A percentile compares a stretch with the other conserved stretches of the same genome.
These are phyloP conservation scores for Eudorina sp. DNA, from an alignment of 139 green algal genomes.

Conservation along the genomic window DNA sequence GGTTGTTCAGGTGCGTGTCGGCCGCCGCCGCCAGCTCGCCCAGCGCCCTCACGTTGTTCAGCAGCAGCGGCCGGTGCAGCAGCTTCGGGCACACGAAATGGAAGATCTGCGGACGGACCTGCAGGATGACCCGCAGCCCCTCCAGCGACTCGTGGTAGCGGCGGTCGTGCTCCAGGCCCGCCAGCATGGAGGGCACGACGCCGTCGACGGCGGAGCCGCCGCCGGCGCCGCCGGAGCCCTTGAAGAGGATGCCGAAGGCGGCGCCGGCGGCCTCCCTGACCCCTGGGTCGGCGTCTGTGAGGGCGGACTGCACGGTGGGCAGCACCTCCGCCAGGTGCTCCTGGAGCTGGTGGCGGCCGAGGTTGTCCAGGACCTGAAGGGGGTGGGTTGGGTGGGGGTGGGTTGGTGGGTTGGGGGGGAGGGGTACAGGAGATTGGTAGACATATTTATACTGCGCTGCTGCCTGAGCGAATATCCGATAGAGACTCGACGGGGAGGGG, in stretches of 20 bases:
- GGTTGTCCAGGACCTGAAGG: conserved; percentile 77
- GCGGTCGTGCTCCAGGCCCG: conserved; percentile 68
- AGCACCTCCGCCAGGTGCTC: conserved; percentile 90
- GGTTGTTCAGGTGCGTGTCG: conserved; percentile 72
- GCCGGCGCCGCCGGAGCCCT: conserved; percentile 61
- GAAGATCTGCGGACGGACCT: conserved; percentile 75
- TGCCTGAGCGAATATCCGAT: too few relatives aligned
- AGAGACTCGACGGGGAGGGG: too few relatives aligned
- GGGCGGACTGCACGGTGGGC: conserved; percentile 84
- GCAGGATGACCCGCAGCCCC: conserved; percentile 88
- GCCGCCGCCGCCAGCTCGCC: conserved; percentile 45
- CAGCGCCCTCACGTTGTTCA: conserved; percentile 46
- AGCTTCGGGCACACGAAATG: conserved; percentile 85
- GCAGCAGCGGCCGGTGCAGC: conserved; percentile 70
- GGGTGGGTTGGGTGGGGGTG: neutral
- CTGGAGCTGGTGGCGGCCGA: conserved; percentile 84
- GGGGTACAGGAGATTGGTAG: too few relatives aligned
- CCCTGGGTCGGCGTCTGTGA: conserved; percentile 84
- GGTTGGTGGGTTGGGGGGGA: neutral
- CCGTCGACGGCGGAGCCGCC: conserved; percentile 78
- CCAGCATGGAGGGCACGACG: conserved; percentile 87
- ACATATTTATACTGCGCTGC: too few relatives aligned
- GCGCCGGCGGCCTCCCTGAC: conserved; percentile 88
- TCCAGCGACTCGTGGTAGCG: conserved; percentile 78
- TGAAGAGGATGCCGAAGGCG: conserved; percentile 94